Evolutionary conservation across 1,139 yeast species (phyloP).

Genomic region (Zygoascus meyerae): DNA sequence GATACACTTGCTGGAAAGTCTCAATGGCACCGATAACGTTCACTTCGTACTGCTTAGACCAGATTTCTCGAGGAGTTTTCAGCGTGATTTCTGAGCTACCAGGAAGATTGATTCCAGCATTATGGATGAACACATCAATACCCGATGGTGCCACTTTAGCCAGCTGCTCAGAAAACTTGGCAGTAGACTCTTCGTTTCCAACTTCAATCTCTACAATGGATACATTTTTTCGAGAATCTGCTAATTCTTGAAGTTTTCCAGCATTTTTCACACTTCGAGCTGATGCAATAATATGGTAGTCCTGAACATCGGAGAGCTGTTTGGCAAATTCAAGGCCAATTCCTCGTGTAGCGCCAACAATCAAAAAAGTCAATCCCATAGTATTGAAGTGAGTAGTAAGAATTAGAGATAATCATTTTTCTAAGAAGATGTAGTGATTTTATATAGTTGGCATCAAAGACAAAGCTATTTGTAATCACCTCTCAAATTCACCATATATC

Average conservation of each 20-base stretch:
- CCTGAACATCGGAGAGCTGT: constrained; percentile 20
- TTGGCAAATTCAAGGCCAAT: constrained; percentile 31
- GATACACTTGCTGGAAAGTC: constrained; percentile 29
- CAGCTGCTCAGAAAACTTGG: constrained; percentile 23
- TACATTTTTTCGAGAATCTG: constrained; percentile 22
- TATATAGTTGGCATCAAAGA: too few species aligned
- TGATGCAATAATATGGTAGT: constrained; percentile 32
- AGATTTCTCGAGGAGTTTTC: constrained; percentile 28
- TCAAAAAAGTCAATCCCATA: constrained; percentile 18
- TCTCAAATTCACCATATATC: too few species aligned
- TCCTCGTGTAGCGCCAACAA: constrained; percentile 35
- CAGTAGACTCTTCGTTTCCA: constrained; percentile 19
- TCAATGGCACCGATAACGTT: constrained; percentile 36
- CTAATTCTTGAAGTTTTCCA: constrained; percentile 11
- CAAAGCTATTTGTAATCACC: too few species aligned
- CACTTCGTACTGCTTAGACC: constrained; percentile 25
- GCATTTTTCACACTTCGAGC: constrained; percentile 21
- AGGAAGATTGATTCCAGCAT: constrained; percentile 39
- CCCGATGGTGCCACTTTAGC: constrained; percentile 1
- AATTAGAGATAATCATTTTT: too few species aligned
- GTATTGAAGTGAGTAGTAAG: too few species aligned
- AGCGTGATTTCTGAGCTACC: constrained; percentile 12
- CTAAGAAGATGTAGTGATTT: too few species aligned
- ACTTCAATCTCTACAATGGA: constrained; percentile 25
- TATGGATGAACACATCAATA: constrained; percentile 46